Evolutionary conservation across 768 basidiomycete species (phyloP).

Genomic region (Piloderma croceum): DNA sequence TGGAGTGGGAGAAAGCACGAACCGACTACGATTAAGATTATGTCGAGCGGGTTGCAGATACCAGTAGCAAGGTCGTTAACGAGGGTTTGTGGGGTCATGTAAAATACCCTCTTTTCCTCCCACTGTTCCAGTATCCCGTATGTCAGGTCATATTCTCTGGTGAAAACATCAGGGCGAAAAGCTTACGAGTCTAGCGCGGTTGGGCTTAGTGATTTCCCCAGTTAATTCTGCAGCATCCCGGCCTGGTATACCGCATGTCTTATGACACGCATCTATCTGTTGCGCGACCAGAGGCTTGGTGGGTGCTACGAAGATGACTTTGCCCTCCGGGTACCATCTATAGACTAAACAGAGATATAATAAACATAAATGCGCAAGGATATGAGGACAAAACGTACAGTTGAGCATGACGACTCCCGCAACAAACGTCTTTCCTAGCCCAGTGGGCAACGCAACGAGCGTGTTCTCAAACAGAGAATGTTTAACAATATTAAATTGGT

Average conservation of each 20-base stretch:
- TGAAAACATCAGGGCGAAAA: background rate
- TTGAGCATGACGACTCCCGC: constrained; percentile 96
- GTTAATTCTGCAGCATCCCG: constrained; percentile 83
- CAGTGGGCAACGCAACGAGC: constrained; percentile 90
- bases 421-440: constrained; percentile 96
- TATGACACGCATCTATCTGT: constrained; percentile 90
- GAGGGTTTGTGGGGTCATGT: constrained; percentile 94
- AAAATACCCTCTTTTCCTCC: constrained; percentile 81
- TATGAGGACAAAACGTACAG: constrained; percentile 40
- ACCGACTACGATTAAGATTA: constrained; percentile 89
- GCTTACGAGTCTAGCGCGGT: constrained; percentile 58
- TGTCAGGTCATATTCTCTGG: too few species aligned
- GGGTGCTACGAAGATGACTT: constrained; percentile 92
- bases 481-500: constrained; percentile 90
- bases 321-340: constrained; percentile 89
- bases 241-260: constrained; percentile 89
- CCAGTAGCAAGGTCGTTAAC: constrained; percentile 76
- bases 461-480: constrained; percentile 87
- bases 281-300: constrained; percentile 96
- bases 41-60: constrained; percentile 70
- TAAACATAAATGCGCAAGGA: background rate
- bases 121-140: too few species aligned
- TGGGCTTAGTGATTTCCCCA: constrained; percentile 54
- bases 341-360: constrained; percentile 49
- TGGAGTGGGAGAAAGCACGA: constrained; percentile 12